Evolutionary conservation across 129 eudicot species (phyloP), one percentile per base, ranked within the genome.

Genomic region (Oenanthe sinensis): DNA sequence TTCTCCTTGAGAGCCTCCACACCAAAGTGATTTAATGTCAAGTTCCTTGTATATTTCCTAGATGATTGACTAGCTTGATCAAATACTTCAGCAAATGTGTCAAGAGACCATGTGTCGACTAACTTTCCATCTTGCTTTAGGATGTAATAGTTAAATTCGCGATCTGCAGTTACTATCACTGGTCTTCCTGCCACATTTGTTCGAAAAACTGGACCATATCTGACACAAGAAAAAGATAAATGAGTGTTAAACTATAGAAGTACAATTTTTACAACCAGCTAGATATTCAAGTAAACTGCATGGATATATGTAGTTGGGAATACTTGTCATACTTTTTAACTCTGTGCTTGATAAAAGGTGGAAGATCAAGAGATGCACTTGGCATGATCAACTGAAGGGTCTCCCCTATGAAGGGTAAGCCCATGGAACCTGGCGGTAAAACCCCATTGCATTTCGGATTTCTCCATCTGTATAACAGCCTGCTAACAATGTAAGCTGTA

Each of bases 381-480:
- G 96, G 91, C 16, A 81, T 74, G 73, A 90, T 74, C 58, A 90
- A 71, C 75, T 88, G 85, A 20, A 90, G 80, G 43, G 96, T 90
- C 67, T 90, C 96, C 7, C 96, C 96, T 12, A 90, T 78, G 43
- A 90, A 76, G 63, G 96, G 96, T 36, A 87, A 73, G 0, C 96
- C 96, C 87, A 84, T 80, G 13, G 96, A 87, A 50, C 96, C 96
- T 3, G 91, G 96, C 10, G 96, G 96, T 0, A 88, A 80, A 1
- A 85, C 82, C 14, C 91, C 88, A 22, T 79, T 84, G 88, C 87
- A 81, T 74, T 78, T 84, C 28, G 91, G 87, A 75, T 87, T 87
- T 63, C 87, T 82, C 88, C 90, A 82, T 68, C 75, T 78, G 75
- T 83, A 79, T 8, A 83, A 4, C 19, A 67, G 22, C 88, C 85